Evolutionary conservation across 2,329 filamentous ascomycete genomes (phyloP).

Genomic region (Pseudogymnoascus verrucosus): DNA sequence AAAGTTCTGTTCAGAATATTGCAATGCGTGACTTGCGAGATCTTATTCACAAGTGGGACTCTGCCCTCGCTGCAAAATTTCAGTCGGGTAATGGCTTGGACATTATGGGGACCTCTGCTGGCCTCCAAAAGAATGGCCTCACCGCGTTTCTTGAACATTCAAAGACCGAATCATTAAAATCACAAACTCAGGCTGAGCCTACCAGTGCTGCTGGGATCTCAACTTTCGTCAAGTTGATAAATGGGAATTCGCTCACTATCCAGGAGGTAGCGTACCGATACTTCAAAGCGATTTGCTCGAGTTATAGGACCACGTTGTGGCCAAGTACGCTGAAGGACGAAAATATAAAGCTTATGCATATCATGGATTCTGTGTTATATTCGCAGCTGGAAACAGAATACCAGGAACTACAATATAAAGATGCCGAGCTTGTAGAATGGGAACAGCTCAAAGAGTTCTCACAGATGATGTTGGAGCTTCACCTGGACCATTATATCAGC

Average conservation of each 20-base stretch:
- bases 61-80: slow-evolving; percentile 29
- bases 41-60: slow-evolving; percentile 32
- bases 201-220: slow-evolving; percentile 33
- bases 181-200: slow-evolving; percentile 39
- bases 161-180: slow-evolving; percentile 31
- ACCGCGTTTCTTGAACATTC: slow-evolving; percentile 58
- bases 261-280: slow-evolving; percentile 54
- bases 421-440: slow-evolving; percentile 11
- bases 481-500: slow-evolving; percentile 57
- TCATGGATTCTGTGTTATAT: slow-evolving; percentile 43
- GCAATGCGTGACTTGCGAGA: slow-evolving; percentile 30
- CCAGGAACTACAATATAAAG: slow-evolving; percentile 2
- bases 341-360: slow-evolving; percentile 44
- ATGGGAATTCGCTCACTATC: slow-evolving; percentile 44
- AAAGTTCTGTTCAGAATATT: slow-evolving; percentile 20
- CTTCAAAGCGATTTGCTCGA: slow-evolving; percentile 41
- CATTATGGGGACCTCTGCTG: slow-evolving; percentile 24
- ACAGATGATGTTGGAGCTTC: slow-evolving; percentile 57
- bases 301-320: slow-evolving; percentile 50
- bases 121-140: slow-evolving; percentile 35
- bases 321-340: slow-evolving; percentile 47
- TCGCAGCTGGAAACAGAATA: slow-evolving; percentile 35
- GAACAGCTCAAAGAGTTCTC: slow-evolving; percentile 40
- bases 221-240: slow-evolving; percentile 42
- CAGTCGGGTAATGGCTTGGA: slow-evolving; percentile 25